phyloP scores from a whole-genome alignment of 1,284 basidiomycete species.

The Sporisorium reilianum region DNA sequence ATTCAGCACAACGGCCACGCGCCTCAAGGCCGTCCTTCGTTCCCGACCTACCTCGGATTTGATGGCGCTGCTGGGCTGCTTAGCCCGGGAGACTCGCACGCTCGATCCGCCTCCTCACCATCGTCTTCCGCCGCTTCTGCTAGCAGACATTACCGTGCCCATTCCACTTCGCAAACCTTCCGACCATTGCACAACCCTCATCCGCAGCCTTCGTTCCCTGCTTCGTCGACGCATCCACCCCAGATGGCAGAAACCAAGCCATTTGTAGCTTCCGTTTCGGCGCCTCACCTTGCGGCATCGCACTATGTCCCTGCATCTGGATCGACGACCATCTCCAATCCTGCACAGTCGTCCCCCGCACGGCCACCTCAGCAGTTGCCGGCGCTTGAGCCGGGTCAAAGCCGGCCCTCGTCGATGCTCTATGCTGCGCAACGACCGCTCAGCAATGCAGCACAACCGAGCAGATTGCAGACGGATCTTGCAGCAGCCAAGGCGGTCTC shows the following conservation, averaged over 20 bases:
- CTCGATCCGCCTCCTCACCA: constrained; percentile 19
- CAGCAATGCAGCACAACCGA: not conserved
- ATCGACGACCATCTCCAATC: not conserved
- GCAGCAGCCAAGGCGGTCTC: constrained; percentile 5
- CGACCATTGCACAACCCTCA: constrained; percentile 26
- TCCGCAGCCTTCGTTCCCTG: constrained; percentile 13
- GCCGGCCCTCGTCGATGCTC: constrained; percentile 32
- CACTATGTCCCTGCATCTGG: not conserved
- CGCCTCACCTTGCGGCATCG: constrained; percentile 8
- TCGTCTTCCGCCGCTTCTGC: constrained; percentile 4
- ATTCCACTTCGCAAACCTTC: constrained; percentile 22
- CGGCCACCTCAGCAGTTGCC: constrained; percentile 5
- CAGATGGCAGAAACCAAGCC: not conserved
- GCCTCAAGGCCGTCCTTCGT: constrained; percentile 30
- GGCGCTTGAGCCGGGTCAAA: constrained; percentile 34
- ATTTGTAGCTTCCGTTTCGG: constrained; percentile 1
- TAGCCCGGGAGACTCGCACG: constrained; percentile 36
- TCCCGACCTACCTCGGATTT: constrained; percentile 47
- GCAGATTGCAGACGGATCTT: not conserved
- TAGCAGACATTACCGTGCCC: constrained; percentile 15
- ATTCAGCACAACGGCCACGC: constrained; percentile 4
- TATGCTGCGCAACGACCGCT: constrained; percentile 22
- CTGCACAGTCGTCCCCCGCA: not conserved
- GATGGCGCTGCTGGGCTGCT: constrained; percentile 46
- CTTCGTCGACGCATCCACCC: constrained; percentile 10